Evolutionary conservation across 352 stramenopile genomes (phyloP).

Genomic region (Blastocystis sp.): DNA sequence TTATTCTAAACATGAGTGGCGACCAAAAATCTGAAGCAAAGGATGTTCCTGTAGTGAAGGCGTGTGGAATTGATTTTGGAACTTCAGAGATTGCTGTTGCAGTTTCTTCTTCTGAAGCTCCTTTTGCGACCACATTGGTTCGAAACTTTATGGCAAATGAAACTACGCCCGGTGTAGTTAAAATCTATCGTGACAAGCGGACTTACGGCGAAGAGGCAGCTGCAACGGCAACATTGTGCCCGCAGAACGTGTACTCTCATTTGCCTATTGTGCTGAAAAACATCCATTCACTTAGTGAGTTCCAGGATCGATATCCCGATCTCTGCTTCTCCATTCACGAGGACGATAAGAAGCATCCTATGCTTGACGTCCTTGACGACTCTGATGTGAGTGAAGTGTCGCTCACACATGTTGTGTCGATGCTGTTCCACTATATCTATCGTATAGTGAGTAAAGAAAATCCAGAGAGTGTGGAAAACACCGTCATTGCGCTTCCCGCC

Average conservation of each 20-base stretch:
- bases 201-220: slow-evolving; percentile 37
- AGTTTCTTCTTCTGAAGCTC: not conserved
- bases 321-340: not conserved
- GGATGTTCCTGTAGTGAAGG: not conserved
- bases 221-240: slow-evolving; percentile 16
- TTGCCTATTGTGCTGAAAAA: slow-evolving; percentile 18
- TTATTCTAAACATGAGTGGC: not conserved
- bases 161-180: slow-evolving; percentile 53
- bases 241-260: not conserved
- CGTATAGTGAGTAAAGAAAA: not conserved
- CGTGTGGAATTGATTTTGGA: slow-evolving; percentile 60
- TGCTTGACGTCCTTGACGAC: slow-evolving; percentile 22
- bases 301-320: slow-evolving; percentile 31
- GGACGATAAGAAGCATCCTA: not conserved
- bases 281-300: not conserved
- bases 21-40: not conserved
- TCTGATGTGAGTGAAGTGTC: not conserved
- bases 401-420: slow-evolving; percentile 32
- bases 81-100: slow-evolving; percentile 56
- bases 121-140: not conserved
- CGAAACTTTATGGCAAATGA: slow-evolving; percentile 41
- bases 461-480: not conserved
- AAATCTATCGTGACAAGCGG: slow-evolving; percentile 4
- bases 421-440: slow-evolving; percentile 39
- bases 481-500: slow-evolving; percentile 11